Evolutionary conservation across 345 rosid genomes (phyloP), one percentile per base, ranked within the genome.

Genomic region (Trapa incisa): DNA sequence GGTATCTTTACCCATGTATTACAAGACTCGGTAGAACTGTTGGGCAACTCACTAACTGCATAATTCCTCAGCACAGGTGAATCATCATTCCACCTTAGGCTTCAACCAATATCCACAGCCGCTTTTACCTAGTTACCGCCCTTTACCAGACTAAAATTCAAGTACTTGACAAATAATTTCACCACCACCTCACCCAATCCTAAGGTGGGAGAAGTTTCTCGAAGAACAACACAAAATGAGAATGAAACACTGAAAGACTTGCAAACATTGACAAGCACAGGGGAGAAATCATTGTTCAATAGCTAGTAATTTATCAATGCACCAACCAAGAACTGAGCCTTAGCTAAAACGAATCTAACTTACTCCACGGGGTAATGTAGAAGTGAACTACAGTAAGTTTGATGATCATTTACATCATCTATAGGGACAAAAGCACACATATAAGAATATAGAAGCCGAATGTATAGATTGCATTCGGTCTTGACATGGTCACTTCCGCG

Each of bases 381-480:
- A 73, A 92, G 85, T 2, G 91, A 92, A 75, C 91, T 85, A 61
- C 87, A 83, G 63, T 81, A 81, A 3, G 87, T 91, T 78, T 85
- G 96, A 75, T 84, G 91, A 1, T 76, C 68, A 60, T 72, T 76
- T 67, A 86, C 74, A 65, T 87, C 88, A 32, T 70, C 56, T 47
- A 85, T 72, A 60, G 98, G 98, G 60, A 92, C 98, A 80, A 85
- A 89, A 29, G 80, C 87, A 67, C 82, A 80, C 69, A 92, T 78
- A 80, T 92, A 92, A 0, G 93, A 85, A 77, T 83, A 82, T 37
- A 92, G 70, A 22, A 22, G 29, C 29, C 29, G 29, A 22, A 22
- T 22, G 29, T 22, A 22, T 22, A 22, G 29, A 22, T 83, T 81
- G 75, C 85, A 86, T 72, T 83, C 88, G 67, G 32, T 33, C 61